Evolutionary conservation across 1,139 yeast species (phyloP).

Genomic region (Hyphopichia wangnamkhiaoensis): DNA sequence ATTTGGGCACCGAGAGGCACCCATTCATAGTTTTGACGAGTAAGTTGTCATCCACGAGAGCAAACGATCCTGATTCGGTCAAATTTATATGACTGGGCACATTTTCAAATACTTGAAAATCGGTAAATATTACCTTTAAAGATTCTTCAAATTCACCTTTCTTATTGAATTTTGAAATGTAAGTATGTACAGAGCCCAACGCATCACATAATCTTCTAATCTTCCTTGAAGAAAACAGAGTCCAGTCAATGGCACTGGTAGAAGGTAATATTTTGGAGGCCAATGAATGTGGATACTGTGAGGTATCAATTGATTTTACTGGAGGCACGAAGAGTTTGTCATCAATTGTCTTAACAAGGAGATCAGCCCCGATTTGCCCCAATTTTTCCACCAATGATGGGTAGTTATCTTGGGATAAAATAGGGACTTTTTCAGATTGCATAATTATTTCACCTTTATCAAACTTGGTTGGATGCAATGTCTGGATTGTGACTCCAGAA

Average conservation of each 20-base stretch:
- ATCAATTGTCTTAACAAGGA: constrained; percentile 50
- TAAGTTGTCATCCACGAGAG: constrained; percentile 24
- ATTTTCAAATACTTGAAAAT: constrained; percentile 17
- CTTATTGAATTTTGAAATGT: constrained; percentile 29
- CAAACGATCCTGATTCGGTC: constrained; percentile 40
- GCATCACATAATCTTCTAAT: constrained; percentile 52
- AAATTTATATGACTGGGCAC: neutral
- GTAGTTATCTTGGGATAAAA: constrained; percentile 44
- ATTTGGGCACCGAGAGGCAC: constrained; percentile 25
- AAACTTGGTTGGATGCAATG: constrained; percentile 82
- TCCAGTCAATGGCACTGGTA: constrained; percentile 51
- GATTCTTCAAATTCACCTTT: constrained; percentile 24
- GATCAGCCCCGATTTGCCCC: constrained; percentile 59
- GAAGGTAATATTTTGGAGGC: constrained; percentile 56
- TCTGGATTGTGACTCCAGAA: constrained; percentile 90
- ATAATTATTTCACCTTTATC: constrained; percentile 74
- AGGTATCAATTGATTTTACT: constrained; percentile 12
- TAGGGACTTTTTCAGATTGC: constrained; percentile 50
- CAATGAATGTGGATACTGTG: constrained; percentile 42
- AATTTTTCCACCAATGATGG: constrained; percentile 45
- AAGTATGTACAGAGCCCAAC: constrained; percentile 60
- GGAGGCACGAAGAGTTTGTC: constrained; percentile 26
- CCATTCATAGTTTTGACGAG: constrained; percentile 48
- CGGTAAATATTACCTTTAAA: constrained; percentile 52
- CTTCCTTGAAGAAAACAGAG: constrained; percentile 29